A percentile compares a stretch with the other conserved stretches of the same genome.
Evolutionary conservation across 495 filamentous ascomycete genomes (phyloP).

Genomic region (Penicillium paradoxum): DNA sequence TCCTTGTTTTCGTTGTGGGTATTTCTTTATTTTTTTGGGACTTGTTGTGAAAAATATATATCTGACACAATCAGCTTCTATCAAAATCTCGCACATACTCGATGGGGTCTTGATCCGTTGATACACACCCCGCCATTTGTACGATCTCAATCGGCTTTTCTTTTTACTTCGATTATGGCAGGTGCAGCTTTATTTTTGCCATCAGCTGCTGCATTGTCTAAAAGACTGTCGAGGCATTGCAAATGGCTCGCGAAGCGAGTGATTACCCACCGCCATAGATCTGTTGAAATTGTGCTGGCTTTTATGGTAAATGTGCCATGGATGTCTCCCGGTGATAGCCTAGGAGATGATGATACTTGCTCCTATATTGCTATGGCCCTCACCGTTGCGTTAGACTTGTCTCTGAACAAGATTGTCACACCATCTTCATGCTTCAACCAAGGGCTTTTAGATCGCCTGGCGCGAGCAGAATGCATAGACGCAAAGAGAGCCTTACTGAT

Average conservation of each 20-base stretch:
- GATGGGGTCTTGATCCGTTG: constrained; percentile 66
- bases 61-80: constrained; percentile 50
- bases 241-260: constrained; percentile 58
- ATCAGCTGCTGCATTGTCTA: constrained; percentile 56
- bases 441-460: constrained; percentile 43
- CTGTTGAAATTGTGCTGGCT: constrained; percentile 66
- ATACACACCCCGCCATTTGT: constrained; percentile 61
- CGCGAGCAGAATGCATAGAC: constrained; percentile 62
- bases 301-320: constrained; percentile 77
- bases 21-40: neutral
- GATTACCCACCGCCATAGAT: constrained; percentile 54
- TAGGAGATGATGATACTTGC: constrained; percentile 68
- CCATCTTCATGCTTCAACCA: constrained; percentile 48
- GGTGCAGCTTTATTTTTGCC: constrained; percentile 61
- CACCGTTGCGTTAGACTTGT: constrained; percentile 63
- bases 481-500: constrained; percentile 57
- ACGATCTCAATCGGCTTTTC: constrained; percentile 59
- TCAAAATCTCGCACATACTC: constrained; percentile 64
- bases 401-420: constrained; percentile 61
- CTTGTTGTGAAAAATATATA: no score
- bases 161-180: constrained; percentile 66
- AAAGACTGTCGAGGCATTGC: constrained; percentile 57
- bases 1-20: constrained; percentile 60
- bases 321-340: constrained; percentile 64
- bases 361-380: constrained; percentile 65